These are phyloP conservation scores for Phytopythium litorale DNA, from an alignment of 352 stramenopile species.

Conservation along the genomic window DNA sequence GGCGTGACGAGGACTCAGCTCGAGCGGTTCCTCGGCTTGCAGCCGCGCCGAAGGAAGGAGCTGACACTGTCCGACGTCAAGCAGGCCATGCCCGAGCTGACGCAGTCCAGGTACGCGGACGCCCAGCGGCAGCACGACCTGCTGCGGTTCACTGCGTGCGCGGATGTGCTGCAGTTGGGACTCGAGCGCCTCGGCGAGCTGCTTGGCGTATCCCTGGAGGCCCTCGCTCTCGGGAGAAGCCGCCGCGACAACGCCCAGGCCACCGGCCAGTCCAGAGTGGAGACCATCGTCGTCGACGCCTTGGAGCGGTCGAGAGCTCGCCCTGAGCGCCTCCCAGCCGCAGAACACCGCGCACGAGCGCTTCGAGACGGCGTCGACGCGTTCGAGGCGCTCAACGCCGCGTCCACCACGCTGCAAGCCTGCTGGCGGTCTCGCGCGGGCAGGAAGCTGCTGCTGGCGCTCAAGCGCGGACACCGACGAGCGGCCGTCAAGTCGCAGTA, in stretches of 20 bases:
- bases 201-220: slow-evolving; percentile 37
- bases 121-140: slow-evolving; percentile 52
- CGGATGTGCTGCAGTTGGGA: slow-evolving; percentile 57
- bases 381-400: slow-evolving; percentile 19
- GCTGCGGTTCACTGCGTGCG: slow-evolving; percentile 29
- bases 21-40: slow-evolving; percentile 48
- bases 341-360: neutral
- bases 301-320: neutral
- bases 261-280: neutral
- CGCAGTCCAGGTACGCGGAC: slow-evolving; percentile 39
- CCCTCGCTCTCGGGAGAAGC: slow-evolving; percentile 20
- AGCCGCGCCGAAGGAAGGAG: slow-evolving; percentile 9
- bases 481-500: slow-evolving; percentile 41
- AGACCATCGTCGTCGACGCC: neutral
- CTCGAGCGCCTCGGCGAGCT: slow-evolving; percentile 61
- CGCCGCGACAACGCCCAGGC: neutral
- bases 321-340: neutral
- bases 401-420: slow-evolving; percentile 37
- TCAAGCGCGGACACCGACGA: slow-evolving; percentile 32
- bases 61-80: slow-evolving; percentile 62
- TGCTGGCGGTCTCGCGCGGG: slow-evolving; percentile 49
- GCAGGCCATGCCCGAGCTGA: slow-evolving; percentile 45
- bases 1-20: slow-evolving; percentile 62
- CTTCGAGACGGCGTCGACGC: neutral
- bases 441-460: slow-evolving; percentile 29